Percentiles rank a stretch among this genome's conserved stretches.
These are phyloP conservation scores for Bocquillonia castaneifolia DNA, from an alignment of 441 rosid species.

Conservation along the genomic window DNA sequence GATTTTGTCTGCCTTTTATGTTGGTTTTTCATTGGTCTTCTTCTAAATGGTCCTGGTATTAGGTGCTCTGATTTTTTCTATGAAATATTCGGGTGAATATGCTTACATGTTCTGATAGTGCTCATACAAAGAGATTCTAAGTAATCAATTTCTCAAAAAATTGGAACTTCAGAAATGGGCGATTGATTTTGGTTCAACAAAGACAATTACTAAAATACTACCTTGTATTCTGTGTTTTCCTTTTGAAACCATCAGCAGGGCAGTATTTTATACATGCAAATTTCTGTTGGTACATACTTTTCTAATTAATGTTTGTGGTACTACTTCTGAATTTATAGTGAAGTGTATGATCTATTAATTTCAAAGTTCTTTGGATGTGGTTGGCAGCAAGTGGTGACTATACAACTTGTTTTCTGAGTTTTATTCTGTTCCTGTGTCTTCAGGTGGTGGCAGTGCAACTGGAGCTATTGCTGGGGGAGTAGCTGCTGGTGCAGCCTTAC, in stretches of 20 bases:
- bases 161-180: not conserved
- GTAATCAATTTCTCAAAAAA: not conserved
- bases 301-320: not conserved
- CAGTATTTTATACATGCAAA: too few relatives aligned
- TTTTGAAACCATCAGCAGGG: too few relatives aligned
- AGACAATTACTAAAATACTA: too few relatives aligned
- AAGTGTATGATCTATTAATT: not conserved
- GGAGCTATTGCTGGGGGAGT: conserved; percentile 94
- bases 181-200: not conserved
- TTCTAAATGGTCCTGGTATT: not conserved
- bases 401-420: not conserved
- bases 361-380: not conserved
- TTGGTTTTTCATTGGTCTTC: not conserved
- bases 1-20: not conserved
- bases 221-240: too few relatives aligned
- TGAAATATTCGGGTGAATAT: too few relatives aligned
- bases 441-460: conserved; percentile 65
- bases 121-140: not conserved
- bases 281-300: not conserved
- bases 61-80: too few relatives aligned
- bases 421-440: conserved; percentile 15
- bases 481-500: conserved; percentile 83
- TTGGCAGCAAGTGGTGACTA: not conserved
- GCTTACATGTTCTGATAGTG: too few relatives aligned
- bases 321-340: conserved; percentile 6